phyloP scores from a whole-genome alignment of 495 filamentous ascomycete species.

The Talaromyces adpressus region DNA sequence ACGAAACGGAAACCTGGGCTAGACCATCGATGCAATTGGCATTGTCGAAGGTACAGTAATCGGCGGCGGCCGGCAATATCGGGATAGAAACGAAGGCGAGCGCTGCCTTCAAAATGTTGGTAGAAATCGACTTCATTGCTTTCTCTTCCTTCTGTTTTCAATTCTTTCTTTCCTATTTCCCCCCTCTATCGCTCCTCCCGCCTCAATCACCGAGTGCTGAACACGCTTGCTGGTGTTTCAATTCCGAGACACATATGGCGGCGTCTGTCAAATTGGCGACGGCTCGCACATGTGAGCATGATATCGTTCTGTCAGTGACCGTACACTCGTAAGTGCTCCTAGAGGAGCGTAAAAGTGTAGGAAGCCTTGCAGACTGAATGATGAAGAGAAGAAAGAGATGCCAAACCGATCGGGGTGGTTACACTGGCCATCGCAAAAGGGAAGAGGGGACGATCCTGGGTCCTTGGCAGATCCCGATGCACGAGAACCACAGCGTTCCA shows the following conservation, averaged over 20 bases:
- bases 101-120: not conserved
- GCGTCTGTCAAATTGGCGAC: conserved; percentile 2
- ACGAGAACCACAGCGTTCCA: not conserved
- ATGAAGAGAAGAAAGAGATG: not conserved
- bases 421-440: not conserved
- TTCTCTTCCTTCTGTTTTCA: not conserved
- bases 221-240: not conserved
- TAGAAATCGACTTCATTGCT: not conserved
- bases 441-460: not conserved
- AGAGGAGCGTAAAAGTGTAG: not conserved
- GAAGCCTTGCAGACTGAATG: not conserved
- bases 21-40: conserved; percentile 34
- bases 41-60: conserved; percentile 36
- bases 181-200: not conserved
- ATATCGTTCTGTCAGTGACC: not conserved
- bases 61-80: not conserved
- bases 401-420: not conserved
- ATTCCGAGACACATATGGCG: not conserved
- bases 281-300: not conserved
- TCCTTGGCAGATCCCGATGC: not conserved
- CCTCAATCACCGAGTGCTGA: not conserved
- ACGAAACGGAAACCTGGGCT: conserved; percentile 32
- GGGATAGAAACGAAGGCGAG: not conserved
- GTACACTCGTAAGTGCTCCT: not conserved
- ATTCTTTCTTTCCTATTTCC: not conserved